phyloP scores from a whole-genome alignment of 306 rosid genomes.

The Lotus japonicus region DNA sequence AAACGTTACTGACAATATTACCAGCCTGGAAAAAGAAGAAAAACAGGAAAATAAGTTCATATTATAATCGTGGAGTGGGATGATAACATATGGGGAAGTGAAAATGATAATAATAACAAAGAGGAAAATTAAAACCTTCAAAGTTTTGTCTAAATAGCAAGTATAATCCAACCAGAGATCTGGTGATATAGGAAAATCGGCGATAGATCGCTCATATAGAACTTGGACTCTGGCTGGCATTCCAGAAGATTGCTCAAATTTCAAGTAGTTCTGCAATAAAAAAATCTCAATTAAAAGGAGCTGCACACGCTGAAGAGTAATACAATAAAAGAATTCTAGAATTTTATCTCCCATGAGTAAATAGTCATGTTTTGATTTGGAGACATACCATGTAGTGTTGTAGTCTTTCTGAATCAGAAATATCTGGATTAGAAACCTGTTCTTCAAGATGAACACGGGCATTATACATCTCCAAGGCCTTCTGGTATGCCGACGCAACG shows the following conservation, averaged over 20 bases:
- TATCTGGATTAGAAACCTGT: slow-evolving; percentile 43
- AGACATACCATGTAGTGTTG: slow-evolving; percentile 59
- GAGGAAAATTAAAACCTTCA: slow-evolving; percentile 52
- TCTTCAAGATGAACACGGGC: slow-evolving; percentile 65
- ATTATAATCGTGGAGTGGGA: neutral
- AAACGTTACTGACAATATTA: slow-evolving; percentile 45
- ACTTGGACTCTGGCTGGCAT: slow-evolving; percentile 76
- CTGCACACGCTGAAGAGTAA: neutral
- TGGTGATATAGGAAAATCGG: slow-evolving; percentile 71
- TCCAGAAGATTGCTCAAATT: slow-evolving; percentile 72
- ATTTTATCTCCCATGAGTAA: neutral
- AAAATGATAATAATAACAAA: neutral
- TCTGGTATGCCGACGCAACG: slow-evolving; percentile 59
- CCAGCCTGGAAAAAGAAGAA: slow-evolving; percentile 54
- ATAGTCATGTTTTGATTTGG: neutral
- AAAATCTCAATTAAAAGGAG: slow-evolving; percentile 3
- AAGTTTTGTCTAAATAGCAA: slow-evolving; percentile 65
- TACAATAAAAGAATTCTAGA: neutral
- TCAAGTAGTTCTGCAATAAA: slow-evolving; percentile 66
- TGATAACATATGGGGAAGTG: neutral
- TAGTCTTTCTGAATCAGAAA: slow-evolving; percentile 57
- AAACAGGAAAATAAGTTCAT: neutral
- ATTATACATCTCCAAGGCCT: slow-evolving; percentile 69
- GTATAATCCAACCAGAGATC: slow-evolving; percentile 92
- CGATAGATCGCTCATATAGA: slow-evolving; percentile 74